phyloP scores from a whole-genome alignment of 768 basidiomycete species.

The Kwoniella heveanensis region DNA sequence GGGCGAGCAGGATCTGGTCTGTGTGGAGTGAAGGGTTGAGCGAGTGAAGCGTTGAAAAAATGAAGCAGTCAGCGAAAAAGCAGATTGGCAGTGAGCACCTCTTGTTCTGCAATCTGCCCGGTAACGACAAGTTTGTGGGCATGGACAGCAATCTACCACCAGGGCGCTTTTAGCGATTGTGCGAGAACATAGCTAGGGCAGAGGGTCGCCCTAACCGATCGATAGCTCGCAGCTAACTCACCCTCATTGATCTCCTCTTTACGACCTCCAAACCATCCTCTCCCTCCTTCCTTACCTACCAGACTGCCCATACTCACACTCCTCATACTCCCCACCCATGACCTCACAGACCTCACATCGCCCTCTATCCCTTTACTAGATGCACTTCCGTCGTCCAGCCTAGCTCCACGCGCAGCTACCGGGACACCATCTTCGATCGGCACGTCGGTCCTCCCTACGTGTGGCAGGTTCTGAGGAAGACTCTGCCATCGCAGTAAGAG shows the following conservation, averaged over 20 bases:
- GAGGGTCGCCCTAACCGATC: too few relatives aligned
- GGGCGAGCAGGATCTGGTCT: slow-evolving; percentile 47
- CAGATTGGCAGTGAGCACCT: too few relatives aligned
- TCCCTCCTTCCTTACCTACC: slow-evolving; percentile 4
- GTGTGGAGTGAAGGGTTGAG: too few relatives aligned
- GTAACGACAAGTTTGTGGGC: too few relatives aligned
- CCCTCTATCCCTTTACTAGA: slow-evolving; percentile 38
- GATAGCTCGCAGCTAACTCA: slow-evolving; percentile 31
- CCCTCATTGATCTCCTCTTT: slow-evolving; percentile 51
- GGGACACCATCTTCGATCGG: slow-evolving; percentile 47
- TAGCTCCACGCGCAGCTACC: slow-evolving; percentile 43
- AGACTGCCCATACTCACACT: slow-evolving; percentile 50
- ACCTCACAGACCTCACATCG: slow-evolving; percentile 51
- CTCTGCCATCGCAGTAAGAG: slow-evolving; percentile 50
- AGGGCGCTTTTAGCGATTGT: too few relatives aligned
- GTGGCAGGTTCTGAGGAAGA: slow-evolving; percentile 39
- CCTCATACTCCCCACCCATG: slow-evolving; percentile 55
- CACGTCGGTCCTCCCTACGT: slow-evolving; percentile 53
- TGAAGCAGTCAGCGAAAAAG: too few relatives aligned
- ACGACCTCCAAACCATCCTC: slow-evolving; percentile 45
- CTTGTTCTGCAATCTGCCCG: too few relatives aligned
- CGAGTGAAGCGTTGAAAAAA: too few relatives aligned
- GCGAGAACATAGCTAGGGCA: too few relatives aligned
- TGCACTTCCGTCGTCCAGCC: slow-evolving; percentile 23
- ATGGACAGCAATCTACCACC: too few relatives aligned